Base-by-base conservation (phyloP, 2,329 filamentous ascomycete genomes). In the Pyrenophora graminea region DNA sequence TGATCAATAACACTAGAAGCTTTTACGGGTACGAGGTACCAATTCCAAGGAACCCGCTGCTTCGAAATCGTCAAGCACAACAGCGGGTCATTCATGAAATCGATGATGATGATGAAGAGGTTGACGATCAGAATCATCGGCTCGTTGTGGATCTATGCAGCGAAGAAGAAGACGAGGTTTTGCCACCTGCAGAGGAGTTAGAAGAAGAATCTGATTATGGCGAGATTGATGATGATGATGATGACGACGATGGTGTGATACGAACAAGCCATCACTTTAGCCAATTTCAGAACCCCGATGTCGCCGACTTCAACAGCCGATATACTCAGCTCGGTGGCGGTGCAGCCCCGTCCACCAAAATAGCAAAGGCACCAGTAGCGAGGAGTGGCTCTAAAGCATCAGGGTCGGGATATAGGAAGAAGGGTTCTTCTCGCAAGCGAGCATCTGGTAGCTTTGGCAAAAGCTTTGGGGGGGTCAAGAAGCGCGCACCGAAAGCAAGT, bases 61-160 rank as follows among this genome's bases (percentile, higher is more conserved):
- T 55, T 27, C 48, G 41, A 38, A 59, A 63, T 42, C 59, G 55
- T 17, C 45, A 58, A 39, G 46, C 55, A 17, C 50, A 55, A 21
- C 57, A 39, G 49, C 31, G 40, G 58, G n/a, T 58, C 57, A 12
- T 64, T 59, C 34, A 61, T 23, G 60, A 66, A 23, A 65, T 69
- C 13, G 73, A 72, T 46, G 73, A 71, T 48, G 67, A 72, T 44
- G 67, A 68, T 43, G 73, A 80, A 17, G 71, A 71, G 12, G 58
- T 73, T 4, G 64, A 76, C 25, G 79, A 82, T 60, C 79, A 77
- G 2, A 82, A 84, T 56, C 79, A 80, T 33, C 55, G 58, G 19
- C 76, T 76, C 41, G 75, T 81, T 18, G 77, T 81, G 42, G 73
- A 80, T 42, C 72, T 81, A 18, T 74, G 74, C 48, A 52, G 65